These are phyloP conservation scores for Nemania sp. DNA, from an alignment of 2,329 filamentous ascomycete species.

Conservation along the genomic window DNA sequence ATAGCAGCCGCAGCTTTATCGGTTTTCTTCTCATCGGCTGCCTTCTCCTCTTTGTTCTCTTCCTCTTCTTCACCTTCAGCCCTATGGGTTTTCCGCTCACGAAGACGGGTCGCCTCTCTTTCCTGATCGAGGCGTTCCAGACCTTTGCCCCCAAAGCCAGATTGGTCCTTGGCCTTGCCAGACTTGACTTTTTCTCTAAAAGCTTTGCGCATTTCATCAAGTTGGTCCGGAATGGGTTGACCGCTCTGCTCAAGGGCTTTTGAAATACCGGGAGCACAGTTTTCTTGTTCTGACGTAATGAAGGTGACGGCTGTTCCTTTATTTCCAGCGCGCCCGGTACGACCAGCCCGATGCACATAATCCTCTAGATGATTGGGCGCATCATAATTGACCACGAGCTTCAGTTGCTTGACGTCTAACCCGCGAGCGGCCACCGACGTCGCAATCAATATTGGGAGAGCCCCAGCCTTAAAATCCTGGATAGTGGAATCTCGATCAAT, in stretches of 20 bases:
- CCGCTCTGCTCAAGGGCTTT: conserved; percentile 95
- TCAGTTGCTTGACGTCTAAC: conserved; percentile 94
- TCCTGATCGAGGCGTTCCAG: conserved; percentile 92
- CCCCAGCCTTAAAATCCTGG: conserved; percentile 90
- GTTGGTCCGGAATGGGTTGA: conserved; percentile 79
- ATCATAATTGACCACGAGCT: conserved; percentile 95
- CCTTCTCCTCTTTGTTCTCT: conserved; percentile 75
- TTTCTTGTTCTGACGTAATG: conserved; percentile 90
- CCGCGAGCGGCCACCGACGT: conserved; percentile 96
- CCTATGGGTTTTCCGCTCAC: conserved; percentile 90
- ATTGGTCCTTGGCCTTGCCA: conserved; percentile 89
- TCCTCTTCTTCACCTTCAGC: conserved; percentile 88
- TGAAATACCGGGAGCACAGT: conserved; percentile 86
- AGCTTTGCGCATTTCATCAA: conserved; percentile 73
- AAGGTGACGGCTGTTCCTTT: conserved; percentile 96
- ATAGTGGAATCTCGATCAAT: conserved; percentile 93
- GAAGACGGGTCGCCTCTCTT: conserved; percentile 85
- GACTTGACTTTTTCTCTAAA: conserved; percentile 93
- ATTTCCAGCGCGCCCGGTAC: conserved; percentile 94
- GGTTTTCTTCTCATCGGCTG: conserved; percentile 75
- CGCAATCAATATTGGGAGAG: conserved; percentile 89
- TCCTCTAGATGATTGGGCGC: conserved; percentile 95
- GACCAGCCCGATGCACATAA: conserved; percentile 93
- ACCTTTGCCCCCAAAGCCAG: conserved; percentile 94
- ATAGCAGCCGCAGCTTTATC: conserved; percentile 76